Evolutionary conservation across 345 rosid species (phyloP).

Genomic region (Murraya paniculata): DNA sequence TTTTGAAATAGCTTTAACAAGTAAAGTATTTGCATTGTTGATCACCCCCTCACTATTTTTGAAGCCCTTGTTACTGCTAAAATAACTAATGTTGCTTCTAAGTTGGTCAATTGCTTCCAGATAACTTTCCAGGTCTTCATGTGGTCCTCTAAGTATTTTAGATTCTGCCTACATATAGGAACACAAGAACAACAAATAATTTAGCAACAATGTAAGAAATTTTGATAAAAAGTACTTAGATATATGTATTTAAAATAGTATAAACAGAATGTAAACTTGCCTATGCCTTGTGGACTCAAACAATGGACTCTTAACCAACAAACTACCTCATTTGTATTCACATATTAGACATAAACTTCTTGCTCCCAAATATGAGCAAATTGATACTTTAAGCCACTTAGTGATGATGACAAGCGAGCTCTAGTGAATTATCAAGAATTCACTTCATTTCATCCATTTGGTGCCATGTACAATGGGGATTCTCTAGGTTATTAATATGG

Average conservation of each 20-base stretch:
- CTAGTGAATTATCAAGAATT: not conserved
- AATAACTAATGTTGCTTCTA: conserved; percentile 65
- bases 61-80: conserved; percentile 65
- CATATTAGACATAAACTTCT: not conserved
- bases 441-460: not conserved
- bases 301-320: not conserved
- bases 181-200: conserved; percentile 18
- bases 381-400: not conserved
- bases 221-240: not conserved
- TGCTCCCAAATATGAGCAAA: not conserved
- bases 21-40: conserved; percentile 68
- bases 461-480: not conserved
- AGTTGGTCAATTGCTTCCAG: conserved; percentile 86
- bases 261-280: not conserved
- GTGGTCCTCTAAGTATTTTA: conserved; percentile 91
- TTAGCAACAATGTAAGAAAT: conserved; percentile 12
- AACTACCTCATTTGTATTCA: not conserved
- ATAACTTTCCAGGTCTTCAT: conserved; percentile 90
- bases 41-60: conserved; percentile 70
- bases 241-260: not conserved
- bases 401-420: not conserved
- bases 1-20: conserved; percentile 86
- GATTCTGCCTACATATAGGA: conserved; percentile 75
- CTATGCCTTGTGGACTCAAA: not conserved
- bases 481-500: not conserved